Percentiles rank a stretch among this genome's conserved stretches.
These are phyloP conservation scores for Tranzscheliella williamsii DNA, from an alignment of 1,284 basidiomycete genomes.

Conservation along the genomic window DNA sequence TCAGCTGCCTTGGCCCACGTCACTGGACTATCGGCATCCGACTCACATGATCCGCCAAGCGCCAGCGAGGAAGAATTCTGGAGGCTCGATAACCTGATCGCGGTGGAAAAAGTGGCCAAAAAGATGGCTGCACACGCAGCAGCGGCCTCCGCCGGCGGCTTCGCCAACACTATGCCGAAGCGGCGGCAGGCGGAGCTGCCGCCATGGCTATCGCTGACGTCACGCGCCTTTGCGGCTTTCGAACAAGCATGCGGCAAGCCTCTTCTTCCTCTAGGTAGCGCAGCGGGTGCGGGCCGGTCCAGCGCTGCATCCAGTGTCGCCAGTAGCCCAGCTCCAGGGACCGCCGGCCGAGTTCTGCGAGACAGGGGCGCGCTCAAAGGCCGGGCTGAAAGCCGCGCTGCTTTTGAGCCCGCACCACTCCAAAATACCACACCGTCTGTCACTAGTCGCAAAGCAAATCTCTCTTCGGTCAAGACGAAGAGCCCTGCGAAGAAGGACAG, in stretches of 20 bases:
- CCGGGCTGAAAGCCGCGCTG: constrained; percentile 1
- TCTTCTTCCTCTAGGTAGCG: constrained; percentile 9
- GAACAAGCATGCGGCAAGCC: constrained; percentile 39
- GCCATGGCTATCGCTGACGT: constrained; percentile 37
- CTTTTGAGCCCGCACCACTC: constrained; percentile 1
- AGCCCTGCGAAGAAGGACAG: too few species aligned
- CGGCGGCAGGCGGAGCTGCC: constrained; percentile 28
- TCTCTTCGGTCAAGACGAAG: too few species aligned
- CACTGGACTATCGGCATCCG: constrained; percentile 23
- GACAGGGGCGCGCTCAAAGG: constrained; percentile 10
- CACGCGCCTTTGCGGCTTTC: constrained; percentile 44
- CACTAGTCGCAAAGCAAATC: too few species aligned
- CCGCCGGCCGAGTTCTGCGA: constrained; percentile 11
- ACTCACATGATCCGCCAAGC: too few species aligned
- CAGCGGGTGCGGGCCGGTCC: not conserved
- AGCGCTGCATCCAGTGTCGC: constrained; percentile 1
- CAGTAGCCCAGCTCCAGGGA: constrained; percentile 3
- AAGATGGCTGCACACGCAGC: constrained; percentile 37
- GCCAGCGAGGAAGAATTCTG: constrained; percentile 19
- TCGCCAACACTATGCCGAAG: constrained; percentile 20
- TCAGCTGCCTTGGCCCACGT: constrained; percentile 65
- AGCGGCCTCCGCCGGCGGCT: not conserved
- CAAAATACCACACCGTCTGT: too few species aligned
- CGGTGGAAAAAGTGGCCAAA: constrained; percentile 48
- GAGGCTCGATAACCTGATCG: constrained; percentile 41